A percentile compares a stretch with the other conserved stretches of the same genome.
These are phyloP conservation scores for Pythium phragmiticola DNA, from an alignment of 352 stramenopile species.

Conservation along the genomic window DNA sequence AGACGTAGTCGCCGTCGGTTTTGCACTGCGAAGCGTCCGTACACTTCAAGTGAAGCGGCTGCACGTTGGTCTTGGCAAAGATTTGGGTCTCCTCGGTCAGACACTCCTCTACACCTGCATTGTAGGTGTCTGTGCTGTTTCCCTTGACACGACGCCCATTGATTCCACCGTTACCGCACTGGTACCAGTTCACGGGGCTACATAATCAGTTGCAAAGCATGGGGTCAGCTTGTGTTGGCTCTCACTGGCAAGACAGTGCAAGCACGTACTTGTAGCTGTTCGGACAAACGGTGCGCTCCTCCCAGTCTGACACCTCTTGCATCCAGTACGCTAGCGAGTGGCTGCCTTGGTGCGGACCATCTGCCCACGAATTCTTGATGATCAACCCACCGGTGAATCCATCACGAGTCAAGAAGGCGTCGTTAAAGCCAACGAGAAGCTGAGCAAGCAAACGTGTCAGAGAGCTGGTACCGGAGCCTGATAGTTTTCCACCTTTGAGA, in stretches of 20 bases:
- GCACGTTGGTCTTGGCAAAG: constrained; percentile 71
- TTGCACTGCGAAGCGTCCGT: constrained; percentile 51
- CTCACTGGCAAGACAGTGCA: not conserved
- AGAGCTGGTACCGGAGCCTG: not conserved
- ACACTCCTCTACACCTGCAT: constrained; percentile 54
- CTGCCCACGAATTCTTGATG: constrained; percentile 75
- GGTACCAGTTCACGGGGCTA: constrained; percentile 84
- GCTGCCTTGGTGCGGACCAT: constrained; percentile 61
- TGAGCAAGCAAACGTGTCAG: constrained; percentile 18
- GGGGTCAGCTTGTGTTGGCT: not conserved
- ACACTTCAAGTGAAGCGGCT: constrained; percentile 69
- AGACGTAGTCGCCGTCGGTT: constrained; percentile 56
- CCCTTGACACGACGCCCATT: constrained; percentile 21
- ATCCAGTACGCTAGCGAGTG: constrained; percentile 83
- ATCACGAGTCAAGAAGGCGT: constrained; percentile 71
- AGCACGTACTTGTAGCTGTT: constrained; percentile 77
- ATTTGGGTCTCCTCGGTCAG: constrained; percentile 62
- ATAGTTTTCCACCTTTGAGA: not conserved
- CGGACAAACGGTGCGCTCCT: constrained; percentile 72
- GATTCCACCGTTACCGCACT: constrained; percentile 66
- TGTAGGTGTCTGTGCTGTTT: constrained; percentile 43
- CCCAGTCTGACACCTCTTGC: constrained; percentile 80
- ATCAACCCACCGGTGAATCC: constrained; percentile 74
- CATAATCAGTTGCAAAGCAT: not conserved
- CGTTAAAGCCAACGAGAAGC: constrained; percentile 80